Evolutionary conservation across 331 rosid genomes (phyloP).

Genomic region (Dryas integrifolia): DNA sequence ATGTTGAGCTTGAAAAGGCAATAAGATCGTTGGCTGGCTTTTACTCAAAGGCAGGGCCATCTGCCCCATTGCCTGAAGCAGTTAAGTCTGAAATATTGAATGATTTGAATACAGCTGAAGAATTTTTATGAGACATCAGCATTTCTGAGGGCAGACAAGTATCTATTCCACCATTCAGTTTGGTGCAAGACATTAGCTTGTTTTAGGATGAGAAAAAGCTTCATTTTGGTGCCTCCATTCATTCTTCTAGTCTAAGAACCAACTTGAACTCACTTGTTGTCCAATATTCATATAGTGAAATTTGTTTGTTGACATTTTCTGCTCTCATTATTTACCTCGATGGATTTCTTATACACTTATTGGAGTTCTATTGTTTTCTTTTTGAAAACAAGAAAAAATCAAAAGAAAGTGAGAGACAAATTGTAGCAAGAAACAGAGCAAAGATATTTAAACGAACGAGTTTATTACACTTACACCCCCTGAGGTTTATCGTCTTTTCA

Average conservation of each 20-base stretch:
- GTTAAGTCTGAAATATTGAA: constrained; percentile 69
- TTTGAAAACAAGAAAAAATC: background rate
- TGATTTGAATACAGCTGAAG: constrained; percentile 65
- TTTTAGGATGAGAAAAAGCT: too few species aligned
- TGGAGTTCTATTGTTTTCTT: too few species aligned
- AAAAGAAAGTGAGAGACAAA: background rate
- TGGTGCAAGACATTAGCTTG: too few species aligned
- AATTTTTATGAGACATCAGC: constrained; percentile 41
- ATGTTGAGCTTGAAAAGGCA: constrained; percentile 67
- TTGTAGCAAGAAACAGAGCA: background rate
- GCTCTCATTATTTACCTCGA: too few species aligned
- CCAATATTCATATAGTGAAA: background rate
- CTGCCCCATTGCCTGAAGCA: constrained; percentile 63
- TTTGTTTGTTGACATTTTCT: too few species aligned
- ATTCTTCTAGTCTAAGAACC: too few species aligned
- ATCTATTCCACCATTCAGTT: background rate
- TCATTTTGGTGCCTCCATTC: background rate
- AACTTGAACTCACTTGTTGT: too few species aligned
- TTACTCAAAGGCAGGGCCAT: constrained; percentile 88
- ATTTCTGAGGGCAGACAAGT: background rate
- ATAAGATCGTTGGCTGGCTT: constrained; percentile 75
- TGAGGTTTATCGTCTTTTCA: too few species aligned
- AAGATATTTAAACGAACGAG: background rate
- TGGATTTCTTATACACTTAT: too few species aligned
- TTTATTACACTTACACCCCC: too few species aligned